Evolutionary conservation across 1,284 basidiomycete genomes (phyloP).

Genomic region (Pterulicium gracile): DNA sequence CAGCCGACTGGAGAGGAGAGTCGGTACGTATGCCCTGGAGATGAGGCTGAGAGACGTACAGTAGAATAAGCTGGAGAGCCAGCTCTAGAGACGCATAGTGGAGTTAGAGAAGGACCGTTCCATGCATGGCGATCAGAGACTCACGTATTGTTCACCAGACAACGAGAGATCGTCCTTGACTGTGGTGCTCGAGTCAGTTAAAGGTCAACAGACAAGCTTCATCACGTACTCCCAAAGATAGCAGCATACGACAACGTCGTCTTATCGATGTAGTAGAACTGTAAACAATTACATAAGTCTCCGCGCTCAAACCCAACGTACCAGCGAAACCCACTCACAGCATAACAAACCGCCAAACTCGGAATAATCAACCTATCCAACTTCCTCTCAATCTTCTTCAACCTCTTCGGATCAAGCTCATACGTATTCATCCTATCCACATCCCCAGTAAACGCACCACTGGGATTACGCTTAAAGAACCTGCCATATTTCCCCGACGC

Average conservation of each 20-base stretch:
- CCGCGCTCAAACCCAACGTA: background rate
- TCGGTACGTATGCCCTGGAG: background rate
- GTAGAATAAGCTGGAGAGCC: slow-evolving; percentile 28
- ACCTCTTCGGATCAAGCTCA: slow-evolving; percentile 19
- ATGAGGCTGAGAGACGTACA: slow-evolving; percentile 13
- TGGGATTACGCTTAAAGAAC: slow-evolving; percentile 23
- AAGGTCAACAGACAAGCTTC: background rate
- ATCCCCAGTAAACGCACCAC: slow-evolving; percentile 22
- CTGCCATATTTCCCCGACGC: slow-evolving; percentile 13
- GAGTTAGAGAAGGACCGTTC: background rate
- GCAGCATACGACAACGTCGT: slow-evolving; percentile 16
- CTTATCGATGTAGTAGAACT: slow-evolving; percentile 25
- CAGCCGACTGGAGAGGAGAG: slow-evolving; percentile 20
- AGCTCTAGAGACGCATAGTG: slow-evolving; percentile 13
- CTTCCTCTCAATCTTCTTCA: slow-evolving; percentile 24
- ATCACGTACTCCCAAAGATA: slow-evolving; percentile 15
- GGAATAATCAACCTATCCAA: slow-evolving; percentile 25
- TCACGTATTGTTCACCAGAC: slow-evolving; percentile 13
- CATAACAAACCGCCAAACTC: slow-evolving; percentile 27
- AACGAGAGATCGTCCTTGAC: slow-evolving; percentile 16
- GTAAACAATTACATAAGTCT: background rate
- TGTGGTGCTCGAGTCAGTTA: slow-evolving; percentile 2
- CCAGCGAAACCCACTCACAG: slow-evolving; percentile 12
- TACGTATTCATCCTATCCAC: slow-evolving; percentile 20
- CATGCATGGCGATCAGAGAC: slow-evolving; percentile 5